Evolutionary conservation across 2,329 filamentous ascomycete species (phyloP).

Genomic region (Aaosphaeria arxii): DNA sequence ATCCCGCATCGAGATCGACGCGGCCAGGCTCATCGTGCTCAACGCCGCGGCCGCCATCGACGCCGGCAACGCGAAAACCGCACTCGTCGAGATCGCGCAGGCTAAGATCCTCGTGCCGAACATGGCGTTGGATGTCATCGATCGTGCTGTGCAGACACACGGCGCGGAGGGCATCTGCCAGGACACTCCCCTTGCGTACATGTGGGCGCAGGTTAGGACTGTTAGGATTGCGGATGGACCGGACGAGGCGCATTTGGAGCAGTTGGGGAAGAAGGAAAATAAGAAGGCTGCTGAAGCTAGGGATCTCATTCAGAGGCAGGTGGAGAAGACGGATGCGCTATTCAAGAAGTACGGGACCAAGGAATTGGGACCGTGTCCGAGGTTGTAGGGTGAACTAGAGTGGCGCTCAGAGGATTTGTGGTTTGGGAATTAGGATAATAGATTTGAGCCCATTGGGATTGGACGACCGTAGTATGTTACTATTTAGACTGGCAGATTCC

Average conservation of each 20-base stretch:
- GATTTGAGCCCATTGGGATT: constrained; percentile 38
- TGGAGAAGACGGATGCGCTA: constrained; percentile 60
- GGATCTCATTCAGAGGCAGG: constrained; percentile 60
- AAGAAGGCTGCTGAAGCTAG: constrained; percentile 59
- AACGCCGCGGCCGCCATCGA: constrained; percentile 95
- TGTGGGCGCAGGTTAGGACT: constrained; percentile 78
- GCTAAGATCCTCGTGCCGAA: constrained; percentile 86
- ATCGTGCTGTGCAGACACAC: constrained; percentile 86
- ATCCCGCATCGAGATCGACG: constrained; percentile 87
- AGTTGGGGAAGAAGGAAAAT: constrained; percentile 76
- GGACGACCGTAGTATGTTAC: constrained; percentile 41
- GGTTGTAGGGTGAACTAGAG: constrained; percentile 17
- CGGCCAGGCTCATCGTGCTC: constrained; percentile 80
- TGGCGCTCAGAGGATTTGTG: constrained; percentile 39
- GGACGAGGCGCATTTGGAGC: constrained; percentile 76
- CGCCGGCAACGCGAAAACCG: constrained; percentile 75
- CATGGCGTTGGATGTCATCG: constrained; percentile 78
- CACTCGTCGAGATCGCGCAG: constrained; percentile 85
- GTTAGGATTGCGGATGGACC: constrained; percentile 84
- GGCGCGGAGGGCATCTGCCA: constrained; percentile 86
- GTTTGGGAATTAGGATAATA: constrained; percentile 35
- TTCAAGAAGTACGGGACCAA: constrained; percentile 53
- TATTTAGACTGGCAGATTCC: constrained; percentile 18
- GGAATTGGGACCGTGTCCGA: constrained; percentile 10
- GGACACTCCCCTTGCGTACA: constrained; percentile 75